These are phyloP conservation scores for Entamoeba moshkovskii DNA, from an alignment of 208 protist species.

Conservation along the genomic window DNA sequence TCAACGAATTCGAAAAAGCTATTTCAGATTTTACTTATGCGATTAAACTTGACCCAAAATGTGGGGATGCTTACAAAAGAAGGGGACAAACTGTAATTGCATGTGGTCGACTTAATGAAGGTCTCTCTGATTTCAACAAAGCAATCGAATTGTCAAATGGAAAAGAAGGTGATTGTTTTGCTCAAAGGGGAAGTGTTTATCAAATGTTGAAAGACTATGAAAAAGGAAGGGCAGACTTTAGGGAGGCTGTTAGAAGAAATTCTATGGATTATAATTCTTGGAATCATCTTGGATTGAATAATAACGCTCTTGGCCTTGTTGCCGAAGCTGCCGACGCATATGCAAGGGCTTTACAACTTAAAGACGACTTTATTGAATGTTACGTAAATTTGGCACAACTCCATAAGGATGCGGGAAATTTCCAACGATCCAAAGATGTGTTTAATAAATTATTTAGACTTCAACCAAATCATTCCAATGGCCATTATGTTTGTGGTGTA, in stretches of 20 bases:
- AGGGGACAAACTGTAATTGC: background rate
- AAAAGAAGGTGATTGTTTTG: constrained; percentile 20
- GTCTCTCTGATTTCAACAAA: constrained; percentile 31
- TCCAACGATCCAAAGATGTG: constrained; percentile 16
- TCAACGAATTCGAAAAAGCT: background rate
- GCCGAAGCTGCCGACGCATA: constrained; percentile 31
- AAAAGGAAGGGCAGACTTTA: constrained; percentile 33
- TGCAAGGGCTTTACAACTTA: constrained; percentile 26
- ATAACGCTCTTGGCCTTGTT: constrained; percentile 32
- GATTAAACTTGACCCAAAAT: background rate
- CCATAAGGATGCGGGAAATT: constrained; percentile 38
- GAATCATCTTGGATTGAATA: constrained; percentile 42
- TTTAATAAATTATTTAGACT: constrained; percentile 31
- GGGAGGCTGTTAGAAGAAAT: constrained; percentile 18
- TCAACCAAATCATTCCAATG: constrained; percentile 33
- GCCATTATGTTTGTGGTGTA: constrained; percentile 37
- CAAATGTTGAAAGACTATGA: constrained; percentile 41
- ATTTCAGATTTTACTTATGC: background rate
- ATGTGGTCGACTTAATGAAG: background rate
- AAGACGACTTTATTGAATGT: constrained; percentile 35
- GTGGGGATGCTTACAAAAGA: background rate
- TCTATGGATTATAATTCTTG: constrained; percentile 30
- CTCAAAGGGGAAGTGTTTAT: constrained; percentile 37
- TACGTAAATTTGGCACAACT: constrained; percentile 41
- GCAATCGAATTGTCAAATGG: constrained; percentile 9